These are phyloP conservation scores for Uromyces viciae-fabae DNA, from an alignment of 1,284 basidiomycete species.

Conservation along the genomic window DNA sequence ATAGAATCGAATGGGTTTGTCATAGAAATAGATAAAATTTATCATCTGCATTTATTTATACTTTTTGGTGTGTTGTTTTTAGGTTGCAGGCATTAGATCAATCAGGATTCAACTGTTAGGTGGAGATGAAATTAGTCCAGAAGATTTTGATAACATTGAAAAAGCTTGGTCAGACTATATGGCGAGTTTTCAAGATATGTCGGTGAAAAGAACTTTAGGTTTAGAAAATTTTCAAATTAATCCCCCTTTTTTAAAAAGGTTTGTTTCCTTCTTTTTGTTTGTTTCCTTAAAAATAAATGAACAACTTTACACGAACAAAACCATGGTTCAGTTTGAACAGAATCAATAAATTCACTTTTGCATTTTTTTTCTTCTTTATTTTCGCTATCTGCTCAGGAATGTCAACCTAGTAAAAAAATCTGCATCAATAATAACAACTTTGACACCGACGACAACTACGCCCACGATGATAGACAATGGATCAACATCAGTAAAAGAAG, in stretches of 20 bases:
- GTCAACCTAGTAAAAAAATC: conserved; percentile 16
- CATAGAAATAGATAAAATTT: neutral
- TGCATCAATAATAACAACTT: neutral
- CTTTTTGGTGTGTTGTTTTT: conserved; percentile 7
- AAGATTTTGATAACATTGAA: conserved; percentile 50
- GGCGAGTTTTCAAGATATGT: conserved; percentile 47
- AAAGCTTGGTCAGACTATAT: conserved; percentile 52
- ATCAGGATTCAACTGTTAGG: conserved; percentile 53
- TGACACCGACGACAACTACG: too few relatives aligned
- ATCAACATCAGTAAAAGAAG: neutral
- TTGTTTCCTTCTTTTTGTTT: neutral
- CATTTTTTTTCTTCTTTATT: neutral
- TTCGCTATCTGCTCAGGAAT: neutral
- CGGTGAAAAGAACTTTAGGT: conserved; percentile 48
- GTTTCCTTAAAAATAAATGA: too few relatives aligned
- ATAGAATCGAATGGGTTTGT: conserved; percentile 52
- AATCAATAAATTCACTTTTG: too few relatives aligned
- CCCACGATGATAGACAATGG: neutral
- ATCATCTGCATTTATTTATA: conserved; percentile 4
- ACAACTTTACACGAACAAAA: too few relatives aligned
- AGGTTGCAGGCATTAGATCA: conserved; percentile 16
- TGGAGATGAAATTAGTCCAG: conserved; percentile 50
- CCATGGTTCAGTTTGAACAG: too few relatives aligned
- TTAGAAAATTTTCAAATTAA: conserved; percentile 41
- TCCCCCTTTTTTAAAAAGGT: conserved; percentile 45